These are phyloP conservation scores for Carallia pectinifolia DNA, from an alignment of 345 rosid species.

Conservation along the genomic window DNA sequence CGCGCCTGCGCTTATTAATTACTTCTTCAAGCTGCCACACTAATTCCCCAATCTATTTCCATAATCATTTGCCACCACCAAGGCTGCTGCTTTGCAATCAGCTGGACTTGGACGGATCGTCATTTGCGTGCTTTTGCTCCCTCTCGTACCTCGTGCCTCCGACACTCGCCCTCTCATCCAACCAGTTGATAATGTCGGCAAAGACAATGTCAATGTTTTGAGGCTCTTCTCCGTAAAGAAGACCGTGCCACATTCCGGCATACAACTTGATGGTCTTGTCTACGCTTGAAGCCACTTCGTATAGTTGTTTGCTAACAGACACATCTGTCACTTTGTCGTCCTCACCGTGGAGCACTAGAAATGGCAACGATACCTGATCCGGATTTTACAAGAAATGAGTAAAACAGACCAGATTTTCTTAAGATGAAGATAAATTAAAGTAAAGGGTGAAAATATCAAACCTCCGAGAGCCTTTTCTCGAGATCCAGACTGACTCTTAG, in stretches of 20 bases:
- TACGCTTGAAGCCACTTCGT: constrained; percentile 43
- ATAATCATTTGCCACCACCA: neutral
- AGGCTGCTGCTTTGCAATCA: neutral
- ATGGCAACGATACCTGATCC: constrained; percentile 62
- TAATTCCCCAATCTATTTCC: neutral
- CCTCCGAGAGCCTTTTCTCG: constrained; percentile 62
- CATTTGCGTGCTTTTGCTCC: constrained; percentile 35
- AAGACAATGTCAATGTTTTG: constrained; percentile 67
- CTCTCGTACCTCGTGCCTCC: constrained; percentile 53
- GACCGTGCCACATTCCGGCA: constrained; percentile 86
- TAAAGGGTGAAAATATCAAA: constrained; percentile 1
- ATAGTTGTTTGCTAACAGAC: constrained; percentile 51
- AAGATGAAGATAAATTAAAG: neutral
- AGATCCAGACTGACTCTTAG: constrained; percentile 50
- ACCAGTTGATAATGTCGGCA: constrained; percentile 61
- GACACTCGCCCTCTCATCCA: constrained; percentile 33
- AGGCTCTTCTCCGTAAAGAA: constrained; percentile 72
- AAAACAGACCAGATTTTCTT: neutral
- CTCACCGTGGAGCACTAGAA: constrained; percentile 74
- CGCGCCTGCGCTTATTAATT: too few species aligned
- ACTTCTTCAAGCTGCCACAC: neutral
- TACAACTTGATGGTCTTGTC: constrained; percentile 81
- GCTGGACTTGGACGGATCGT: constrained; percentile 8
- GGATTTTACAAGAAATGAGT: neutral
- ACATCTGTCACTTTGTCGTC: constrained; percentile 79